Conservation (phyloP, 2,329 filamentous ascomycete species). For the Claviceps monticola region DNA sequence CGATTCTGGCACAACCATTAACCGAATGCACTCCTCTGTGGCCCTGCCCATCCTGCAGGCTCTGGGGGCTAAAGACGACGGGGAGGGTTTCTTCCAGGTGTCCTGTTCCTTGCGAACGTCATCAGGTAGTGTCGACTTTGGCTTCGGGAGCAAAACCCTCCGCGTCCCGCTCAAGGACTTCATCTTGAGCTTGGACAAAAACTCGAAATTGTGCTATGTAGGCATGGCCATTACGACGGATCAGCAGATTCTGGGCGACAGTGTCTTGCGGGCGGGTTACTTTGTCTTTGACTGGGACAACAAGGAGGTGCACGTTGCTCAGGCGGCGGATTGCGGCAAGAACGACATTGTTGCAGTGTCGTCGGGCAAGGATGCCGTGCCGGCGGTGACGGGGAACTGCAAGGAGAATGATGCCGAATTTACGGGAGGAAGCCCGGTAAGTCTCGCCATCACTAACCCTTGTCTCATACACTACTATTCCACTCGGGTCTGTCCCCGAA, state of each 20-base stretch:
- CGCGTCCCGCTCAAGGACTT: conserved; percentile 33
- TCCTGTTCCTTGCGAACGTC: conserved; percentile 25
- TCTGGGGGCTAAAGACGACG: conserved; percentile 27
- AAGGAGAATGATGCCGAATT: conserved; percentile 13
- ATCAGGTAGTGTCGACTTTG: conserved; percentile 32
- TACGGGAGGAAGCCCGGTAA: conserved; percentile 2
- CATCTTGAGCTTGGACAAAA: conserved; percentile 27
- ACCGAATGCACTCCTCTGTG: conserved; percentile 28
- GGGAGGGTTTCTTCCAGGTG: conserved; percentile 30
- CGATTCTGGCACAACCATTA: conserved; percentile 39
- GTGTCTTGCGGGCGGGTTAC: conserved; percentile 29
- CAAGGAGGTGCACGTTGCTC: conserved; percentile 24
- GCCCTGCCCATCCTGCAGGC: conserved; percentile 28
- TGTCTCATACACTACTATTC: too few species aligned
- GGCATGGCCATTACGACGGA: conserved; percentile 26
- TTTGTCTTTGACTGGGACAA: conserved; percentile 35
- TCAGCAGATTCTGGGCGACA: conserved; percentile 30
- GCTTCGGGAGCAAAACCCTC: conserved; percentile 28
- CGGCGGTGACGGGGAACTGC: conserved; percentile 22
- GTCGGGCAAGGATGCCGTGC: conserved; percentile 19
- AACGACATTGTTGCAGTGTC: conserved; percentile 24
- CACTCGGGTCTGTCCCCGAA: too few species aligned
- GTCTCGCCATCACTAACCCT: background rate
- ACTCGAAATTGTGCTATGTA: conserved; percentile 25
- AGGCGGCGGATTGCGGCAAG: conserved; percentile 26